Base-by-base conservation (phyloP, 2,329 filamentous ascomycete species). In the Neofusicoccum cordaticola region DNA sequence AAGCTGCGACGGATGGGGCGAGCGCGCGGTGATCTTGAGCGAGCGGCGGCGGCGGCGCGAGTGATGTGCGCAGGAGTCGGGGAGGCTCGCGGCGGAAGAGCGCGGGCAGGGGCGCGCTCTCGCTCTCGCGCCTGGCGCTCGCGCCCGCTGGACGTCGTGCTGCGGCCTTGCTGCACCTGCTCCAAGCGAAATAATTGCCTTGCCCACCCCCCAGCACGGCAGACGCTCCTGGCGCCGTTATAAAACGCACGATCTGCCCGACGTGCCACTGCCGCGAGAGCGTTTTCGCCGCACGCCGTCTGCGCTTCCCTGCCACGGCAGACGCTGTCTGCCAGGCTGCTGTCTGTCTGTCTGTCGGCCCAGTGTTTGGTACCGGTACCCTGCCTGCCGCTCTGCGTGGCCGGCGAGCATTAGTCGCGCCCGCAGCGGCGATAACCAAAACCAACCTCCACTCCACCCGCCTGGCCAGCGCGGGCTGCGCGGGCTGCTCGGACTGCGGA, bases 1-100 rank as follows among this genome's bases (percentile, higher is more conserved):
- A 63, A 56, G 66, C 68, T 65, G 60, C 65, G 42, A 41, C 47
- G 31, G 47, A 44, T 51, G 42, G 45, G 56, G 64, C 66, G 64
- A 67, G 66, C 48, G 58, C 45, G 57, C 37, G 45, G 47, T 53
- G 44, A 53, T 48, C 35, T 58, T 63, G 57, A 65, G 51, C 45
- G 44, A 31, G 27, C 27, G 27, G 27, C 27, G 27, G 27, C 27
- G 27, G 51, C 50, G 44, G 50, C 35, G 62, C 44, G 39, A 60
- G 56, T 60, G 56, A 60, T 60, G 56, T 47, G 42, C 56, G 56
- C 56, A 60, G 56, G 56, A 60, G 56, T 60, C 56, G 56, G 53
- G 53, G 53, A 58, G 53, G 53, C 53, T 58, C 22, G 53, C 53
- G 41, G 56, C 56, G 56, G 56, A 60, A 47, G 41, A 47, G 41